These are phyloP conservation scores for Verticillium klebahnii DNA, from an alignment of 2,329 filamentous ascomycete genomes.

Conservation along the genomic window DNA sequence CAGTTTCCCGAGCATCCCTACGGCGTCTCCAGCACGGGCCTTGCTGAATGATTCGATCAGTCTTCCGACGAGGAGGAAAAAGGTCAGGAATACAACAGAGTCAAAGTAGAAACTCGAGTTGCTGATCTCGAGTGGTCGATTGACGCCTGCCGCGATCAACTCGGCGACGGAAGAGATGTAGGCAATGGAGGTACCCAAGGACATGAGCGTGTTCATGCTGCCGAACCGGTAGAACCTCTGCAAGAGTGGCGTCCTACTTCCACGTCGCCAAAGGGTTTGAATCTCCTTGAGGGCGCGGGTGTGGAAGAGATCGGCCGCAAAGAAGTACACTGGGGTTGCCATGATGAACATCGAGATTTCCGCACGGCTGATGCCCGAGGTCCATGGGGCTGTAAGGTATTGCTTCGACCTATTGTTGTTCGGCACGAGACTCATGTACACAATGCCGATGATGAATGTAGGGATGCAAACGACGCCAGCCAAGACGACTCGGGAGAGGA, in stretches of 20 bases:
- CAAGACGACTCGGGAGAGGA: conserved; percentile 67
- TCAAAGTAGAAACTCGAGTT: conserved; percentile 77
- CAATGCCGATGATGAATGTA: conserved; percentile 80
- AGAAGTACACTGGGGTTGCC: conserved; percentile 82
- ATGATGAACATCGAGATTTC: conserved; percentile 78
- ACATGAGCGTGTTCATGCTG: conserved; percentile 95
- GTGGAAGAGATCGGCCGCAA: conserved; percentile 83
- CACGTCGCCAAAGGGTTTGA: conserved; percentile 67
- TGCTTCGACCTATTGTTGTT: conserved; percentile 50
- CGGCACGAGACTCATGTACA: conserved; percentile 82
- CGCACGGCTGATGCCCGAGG: conserved; percentile 66
- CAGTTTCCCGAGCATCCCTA: conserved; percentile 72
- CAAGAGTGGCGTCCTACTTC: conserved; percentile 67
- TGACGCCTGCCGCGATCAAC: conserved; percentile 56
- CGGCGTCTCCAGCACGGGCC: conserved; percentile 80
- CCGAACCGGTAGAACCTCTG: conserved; percentile 87
- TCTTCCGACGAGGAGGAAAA: conserved; percentile 75
- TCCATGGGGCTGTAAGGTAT: conserved; percentile 68
- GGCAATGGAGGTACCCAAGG: conserved; percentile 80
- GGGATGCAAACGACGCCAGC: conserved; percentile 70
- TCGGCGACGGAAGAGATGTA: conserved; percentile 80
- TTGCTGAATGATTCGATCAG: conserved; percentile 87
- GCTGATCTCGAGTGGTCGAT: conserved; percentile 30
- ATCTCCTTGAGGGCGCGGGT: conserved; percentile 74
- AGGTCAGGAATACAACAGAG: conserved; percentile 84